Percentiles rank a stretch among this genome's conserved stretches.
Evolutionary conservation across 331 rosid species (phyloP).

Genomic region (Spiraea crenata): DNA sequence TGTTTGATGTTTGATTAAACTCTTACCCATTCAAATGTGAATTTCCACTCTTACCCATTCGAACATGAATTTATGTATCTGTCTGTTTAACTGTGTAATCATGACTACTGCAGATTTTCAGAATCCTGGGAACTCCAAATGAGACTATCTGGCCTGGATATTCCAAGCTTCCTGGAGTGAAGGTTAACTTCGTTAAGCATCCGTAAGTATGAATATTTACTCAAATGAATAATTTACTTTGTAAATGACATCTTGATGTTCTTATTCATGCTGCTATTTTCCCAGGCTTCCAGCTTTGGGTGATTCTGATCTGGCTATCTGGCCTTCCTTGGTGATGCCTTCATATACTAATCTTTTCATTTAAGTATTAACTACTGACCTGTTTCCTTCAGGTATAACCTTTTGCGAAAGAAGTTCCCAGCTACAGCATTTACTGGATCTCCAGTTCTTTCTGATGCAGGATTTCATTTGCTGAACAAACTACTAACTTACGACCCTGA

Average conservation of each 20-base stretch:
- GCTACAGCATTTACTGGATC: slow-evolving; percentile 93
- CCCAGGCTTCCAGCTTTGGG: slow-evolving; percentile 99
- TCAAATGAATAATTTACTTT: slow-evolving; percentile 19
- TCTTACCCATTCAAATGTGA: neutral
- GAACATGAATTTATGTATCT: neutral
- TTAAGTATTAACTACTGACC: slow-evolving; percentile 50
- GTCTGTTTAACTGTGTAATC: neutral
- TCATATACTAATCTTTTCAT: slow-evolving; percentile 41
- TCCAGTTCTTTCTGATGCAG: slow-evolving; percentile 94
- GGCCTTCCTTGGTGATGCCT: slow-evolving; percentile 80
- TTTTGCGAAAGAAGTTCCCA: slow-evolving; percentile 90
- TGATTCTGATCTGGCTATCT: slow-evolving; percentile 94
- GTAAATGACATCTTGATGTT: slow-evolving; percentile 34
- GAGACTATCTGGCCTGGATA: slow-evolving; percentile 93
- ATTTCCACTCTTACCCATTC: neutral
- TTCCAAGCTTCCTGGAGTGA: slow-evolving; percentile 90
- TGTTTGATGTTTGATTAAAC: neutral
- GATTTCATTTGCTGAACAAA: slow-evolving; percentile 91
- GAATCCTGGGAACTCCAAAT: slow-evolving; percentile 87
- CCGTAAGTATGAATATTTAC: slow-evolving; percentile 68
- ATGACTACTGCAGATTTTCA: slow-evolving; percentile 53
- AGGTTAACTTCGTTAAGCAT: slow-evolving; percentile 94
- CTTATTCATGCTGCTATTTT: slow-evolving; percentile 89
- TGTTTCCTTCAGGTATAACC: slow-evolving; percentile 86
- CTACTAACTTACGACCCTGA: slow-evolving; percentile 96